phyloP scores from a whole-genome alignment of 2,329 filamentous ascomycete genomes.

The Talaromyces marneffei region DNA sequence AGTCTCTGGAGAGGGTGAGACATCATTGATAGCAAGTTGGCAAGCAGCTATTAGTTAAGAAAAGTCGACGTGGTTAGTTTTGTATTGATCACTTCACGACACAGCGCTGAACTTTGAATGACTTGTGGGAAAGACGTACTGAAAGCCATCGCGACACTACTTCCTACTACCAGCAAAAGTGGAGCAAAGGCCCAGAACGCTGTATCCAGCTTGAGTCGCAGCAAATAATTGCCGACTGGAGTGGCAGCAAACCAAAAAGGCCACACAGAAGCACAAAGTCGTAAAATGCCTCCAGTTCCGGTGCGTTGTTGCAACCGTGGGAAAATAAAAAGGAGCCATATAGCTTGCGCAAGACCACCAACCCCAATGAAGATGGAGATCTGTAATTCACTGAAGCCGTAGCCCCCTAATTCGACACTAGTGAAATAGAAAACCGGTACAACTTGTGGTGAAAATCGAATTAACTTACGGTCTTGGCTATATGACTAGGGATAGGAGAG shows the following conservation, averaged over 20 bases:
- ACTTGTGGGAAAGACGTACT: constrained; percentile 35
- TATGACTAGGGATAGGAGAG: background rate
- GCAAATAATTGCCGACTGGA: constrained; percentile 53
- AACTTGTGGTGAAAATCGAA: constrained; percentile 30
- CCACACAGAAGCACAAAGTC: constrained; percentile 49
- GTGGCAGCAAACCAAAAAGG: constrained; percentile 54
- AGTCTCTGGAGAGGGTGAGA: constrained; percentile 57
- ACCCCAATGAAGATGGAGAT: constrained; percentile 64
- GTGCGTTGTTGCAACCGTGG: constrained; percentile 60
- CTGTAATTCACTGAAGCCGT: constrained; percentile 54
- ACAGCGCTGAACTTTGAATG: background rate
- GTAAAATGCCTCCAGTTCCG: constrained; percentile 62
- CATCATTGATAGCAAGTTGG: constrained; percentile 70
- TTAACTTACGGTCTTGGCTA: background rate
- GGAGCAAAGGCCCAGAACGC: constrained; percentile 55
- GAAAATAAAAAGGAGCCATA: constrained; percentile 67
- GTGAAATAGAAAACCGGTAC: constrained; percentile 65
- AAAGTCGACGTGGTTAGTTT: background rate
- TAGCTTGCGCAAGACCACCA: constrained; percentile 60
- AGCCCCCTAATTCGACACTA: constrained; percentile 56
- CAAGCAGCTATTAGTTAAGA: constrained; percentile 45
- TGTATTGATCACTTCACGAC: background rate
- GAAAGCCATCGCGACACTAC: constrained; percentile 62
- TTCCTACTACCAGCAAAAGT: constrained; percentile 48
- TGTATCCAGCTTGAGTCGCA: constrained; percentile 41